These are phyloP conservation scores for Dalbergia cochinchinensis DNA, from an alignment of 306 rosid species.

Conservation along the genomic window DNA sequence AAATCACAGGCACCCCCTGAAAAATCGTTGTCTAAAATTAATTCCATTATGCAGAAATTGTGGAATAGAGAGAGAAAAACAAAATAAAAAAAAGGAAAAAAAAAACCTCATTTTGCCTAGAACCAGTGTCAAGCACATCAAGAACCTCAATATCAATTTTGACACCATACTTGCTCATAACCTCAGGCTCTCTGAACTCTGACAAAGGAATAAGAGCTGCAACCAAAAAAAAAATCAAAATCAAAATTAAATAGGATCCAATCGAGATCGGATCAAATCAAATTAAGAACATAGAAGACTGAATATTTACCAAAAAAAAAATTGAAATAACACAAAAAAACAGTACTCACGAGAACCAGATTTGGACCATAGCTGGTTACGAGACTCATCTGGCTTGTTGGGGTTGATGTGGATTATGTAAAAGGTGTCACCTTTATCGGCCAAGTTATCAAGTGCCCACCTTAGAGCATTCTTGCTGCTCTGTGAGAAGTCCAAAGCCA, in stretches of 20 bases:
- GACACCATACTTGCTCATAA: constrained; percentile 70
- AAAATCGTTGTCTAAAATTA: not conserved
- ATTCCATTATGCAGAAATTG: not conserved
- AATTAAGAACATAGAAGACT: not conserved
- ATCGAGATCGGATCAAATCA: constrained; percentile 28
- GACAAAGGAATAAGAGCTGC: constrained; percentile 83
- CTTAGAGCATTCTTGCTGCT: constrained; percentile 90
- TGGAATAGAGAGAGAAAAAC: not conserved
- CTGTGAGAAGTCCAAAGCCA: constrained; percentile 87
- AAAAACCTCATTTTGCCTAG: constrained; percentile 80
- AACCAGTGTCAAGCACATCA: constrained; percentile 78
- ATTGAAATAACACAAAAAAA: not conserved
- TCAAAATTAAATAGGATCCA: not conserved
- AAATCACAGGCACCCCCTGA: not conserved
- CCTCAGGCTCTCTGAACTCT: constrained; percentile 77
- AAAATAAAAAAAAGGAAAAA: no score
- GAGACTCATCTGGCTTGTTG: constrained; percentile 56
- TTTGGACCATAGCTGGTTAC: constrained; percentile 62
- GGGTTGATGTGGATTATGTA: constrained; percentile 70
- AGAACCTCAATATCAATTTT: constrained; percentile 76
- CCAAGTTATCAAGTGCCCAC: constrained; percentile 88
- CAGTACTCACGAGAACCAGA: constrained; percentile 77
- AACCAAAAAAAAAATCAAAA: not conserved
- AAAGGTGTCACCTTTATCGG: constrained; percentile 85
- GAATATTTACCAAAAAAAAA: not conserved